Evolutionary conservation across 768 basidiomycete genomes (phyloP).

Genomic region (Leccinum ochraceum): DNA sequence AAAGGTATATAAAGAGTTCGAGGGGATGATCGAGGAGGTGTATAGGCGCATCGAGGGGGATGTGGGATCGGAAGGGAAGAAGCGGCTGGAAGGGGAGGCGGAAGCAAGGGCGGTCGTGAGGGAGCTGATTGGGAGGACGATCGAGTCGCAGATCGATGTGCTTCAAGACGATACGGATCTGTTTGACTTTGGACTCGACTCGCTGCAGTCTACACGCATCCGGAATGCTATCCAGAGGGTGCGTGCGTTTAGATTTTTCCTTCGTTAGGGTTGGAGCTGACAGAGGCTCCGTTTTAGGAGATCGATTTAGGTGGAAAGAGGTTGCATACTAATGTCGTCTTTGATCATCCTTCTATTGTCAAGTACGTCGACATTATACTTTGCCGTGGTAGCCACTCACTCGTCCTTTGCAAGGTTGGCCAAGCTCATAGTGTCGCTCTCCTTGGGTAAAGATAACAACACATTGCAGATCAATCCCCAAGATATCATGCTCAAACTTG

Average conservation of each 20-base stretch:
- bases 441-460: constrained; percentile 29
- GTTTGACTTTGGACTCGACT: constrained; percentile 53
- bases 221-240: constrained; percentile 49
- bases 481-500: constrained; percentile 40
- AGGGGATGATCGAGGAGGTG: constrained; percentile 41
- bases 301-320: constrained; percentile 24
- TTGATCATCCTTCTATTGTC: constrained; percentile 47
- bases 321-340: constrained; percentile 40
- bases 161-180: constrained; percentile 40
- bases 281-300: constrained; percentile 6
- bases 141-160: constrained; percentile 17
- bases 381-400: background rate
- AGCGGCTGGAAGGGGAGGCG: constrained; percentile 2
- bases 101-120: constrained; percentile 17
- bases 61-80: constrained; percentile 27
- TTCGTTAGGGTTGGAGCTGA: constrained; percentile 20
- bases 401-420: constrained; percentile 35
- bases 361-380: constrained; percentile 28
- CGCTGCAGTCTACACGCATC: constrained; percentile 49
- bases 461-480: constrained; percentile 7
- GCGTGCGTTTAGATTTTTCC: constrained; percentile 11
- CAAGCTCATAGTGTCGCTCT: constrained; percentile 39
- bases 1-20: constrained; percentile 52
- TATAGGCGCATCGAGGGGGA: constrained; percentile 46
- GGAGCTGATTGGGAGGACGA: constrained; percentile 22